Evolutionary conservation across 257 asterid species (phyloP).

Genomic region (Striga asiatica): DNA sequence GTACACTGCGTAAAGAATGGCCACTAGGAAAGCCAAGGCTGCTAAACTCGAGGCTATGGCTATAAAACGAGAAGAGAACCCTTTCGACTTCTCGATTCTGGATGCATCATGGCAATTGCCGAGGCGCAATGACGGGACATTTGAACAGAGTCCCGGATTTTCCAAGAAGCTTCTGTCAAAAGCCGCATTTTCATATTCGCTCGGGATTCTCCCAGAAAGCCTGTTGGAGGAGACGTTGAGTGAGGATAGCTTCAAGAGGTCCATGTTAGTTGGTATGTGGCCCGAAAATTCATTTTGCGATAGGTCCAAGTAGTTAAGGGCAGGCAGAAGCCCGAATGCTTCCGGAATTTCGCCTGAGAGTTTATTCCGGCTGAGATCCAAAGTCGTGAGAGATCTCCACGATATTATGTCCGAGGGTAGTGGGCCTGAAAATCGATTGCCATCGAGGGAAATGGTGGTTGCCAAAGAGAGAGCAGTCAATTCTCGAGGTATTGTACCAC

Average conservation of each 20-base stretch:
- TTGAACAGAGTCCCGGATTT: slow-evolving; percentile 59
- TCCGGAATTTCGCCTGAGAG: slow-evolving; percentile 70
- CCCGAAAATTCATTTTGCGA: slow-evolving; percentile 68
- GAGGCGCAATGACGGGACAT: slow-evolving; percentile 35
- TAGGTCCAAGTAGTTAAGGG: slow-evolving; percentile 52
- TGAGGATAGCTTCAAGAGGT: slow-evolving; percentile 17
- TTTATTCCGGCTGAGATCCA: slow-evolving; percentile 50
- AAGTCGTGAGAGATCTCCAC: slow-evolving; percentile 42
- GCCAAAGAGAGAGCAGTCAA: slow-evolving; percentile 46
- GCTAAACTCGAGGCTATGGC: slow-evolving; percentile 56
- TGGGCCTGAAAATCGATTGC: slow-evolving; percentile 51
- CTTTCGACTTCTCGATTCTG: slow-evolving; percentile 21
- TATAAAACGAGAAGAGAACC: slow-evolving; percentile 28
- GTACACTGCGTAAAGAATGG: slow-evolving; percentile 30
- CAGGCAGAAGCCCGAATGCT: slow-evolving; percentile 35
- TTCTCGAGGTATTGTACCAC: slow-evolving; percentile 49
- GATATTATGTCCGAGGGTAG: slow-evolving; percentile 52
- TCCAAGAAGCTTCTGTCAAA: slow-evolving; percentile 53
- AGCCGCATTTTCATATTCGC: slow-evolving; percentile 39
- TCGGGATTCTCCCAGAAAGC: slow-evolving; percentile 62
- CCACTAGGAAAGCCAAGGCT: slow-evolving; percentile 30
- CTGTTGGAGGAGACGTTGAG: slow-evolving; percentile 69
- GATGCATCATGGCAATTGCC: slow-evolving; percentile 19
- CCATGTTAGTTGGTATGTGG: slow-evolving; percentile 48
- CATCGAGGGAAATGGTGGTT: slow-evolving; percentile 33